Evolutionary conservation across 1,284 basidiomycete species (phyloP).

Genomic region (Ustilago hordei): DNA sequence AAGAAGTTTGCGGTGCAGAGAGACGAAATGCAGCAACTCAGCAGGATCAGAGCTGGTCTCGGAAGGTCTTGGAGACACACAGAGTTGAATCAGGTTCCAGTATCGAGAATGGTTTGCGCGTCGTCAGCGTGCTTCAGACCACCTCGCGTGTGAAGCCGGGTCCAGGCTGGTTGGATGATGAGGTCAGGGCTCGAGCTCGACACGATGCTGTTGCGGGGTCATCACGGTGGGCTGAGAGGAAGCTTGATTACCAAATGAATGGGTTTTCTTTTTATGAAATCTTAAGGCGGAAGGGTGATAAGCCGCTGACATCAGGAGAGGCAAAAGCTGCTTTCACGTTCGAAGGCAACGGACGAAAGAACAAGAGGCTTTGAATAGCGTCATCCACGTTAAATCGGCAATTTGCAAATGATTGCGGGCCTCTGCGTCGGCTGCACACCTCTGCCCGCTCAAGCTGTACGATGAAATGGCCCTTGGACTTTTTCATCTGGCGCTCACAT

Average conservation of each 20-base stretch:
- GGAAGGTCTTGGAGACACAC: conserved; percentile 2
- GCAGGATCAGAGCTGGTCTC: conserved; percentile 4
- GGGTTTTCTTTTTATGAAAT: not conserved
- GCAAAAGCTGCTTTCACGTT: conserved; percentile 5
- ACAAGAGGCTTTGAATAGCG: not conserved
- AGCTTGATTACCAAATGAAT: not conserved
- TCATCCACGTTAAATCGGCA: conserved; percentile 10
- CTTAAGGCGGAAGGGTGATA: not conserved
- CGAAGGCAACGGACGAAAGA: not conserved
- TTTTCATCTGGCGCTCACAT: too few relatives aligned
- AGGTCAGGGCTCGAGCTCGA: not conserved
- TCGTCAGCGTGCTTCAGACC: not conserved
- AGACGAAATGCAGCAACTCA: not conserved
- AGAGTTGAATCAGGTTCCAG: not conserved
- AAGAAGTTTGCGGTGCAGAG: conserved; percentile 1
- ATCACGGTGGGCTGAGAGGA: not conserved
- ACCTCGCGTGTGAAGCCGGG: not conserved
- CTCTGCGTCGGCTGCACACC: conserved; percentile 12
- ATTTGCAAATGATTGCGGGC: not conserved
- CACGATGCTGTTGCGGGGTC: too few relatives aligned
- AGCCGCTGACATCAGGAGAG: not conserved
- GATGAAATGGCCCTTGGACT: too few relatives aligned
- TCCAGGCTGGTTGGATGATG: not conserved
- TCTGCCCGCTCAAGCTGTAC: not conserved
- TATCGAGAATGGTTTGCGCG: not conserved